Base-by-base conservation (phyloP, 176 grass and related monocot species). In the Stipa capillata region DNA sequence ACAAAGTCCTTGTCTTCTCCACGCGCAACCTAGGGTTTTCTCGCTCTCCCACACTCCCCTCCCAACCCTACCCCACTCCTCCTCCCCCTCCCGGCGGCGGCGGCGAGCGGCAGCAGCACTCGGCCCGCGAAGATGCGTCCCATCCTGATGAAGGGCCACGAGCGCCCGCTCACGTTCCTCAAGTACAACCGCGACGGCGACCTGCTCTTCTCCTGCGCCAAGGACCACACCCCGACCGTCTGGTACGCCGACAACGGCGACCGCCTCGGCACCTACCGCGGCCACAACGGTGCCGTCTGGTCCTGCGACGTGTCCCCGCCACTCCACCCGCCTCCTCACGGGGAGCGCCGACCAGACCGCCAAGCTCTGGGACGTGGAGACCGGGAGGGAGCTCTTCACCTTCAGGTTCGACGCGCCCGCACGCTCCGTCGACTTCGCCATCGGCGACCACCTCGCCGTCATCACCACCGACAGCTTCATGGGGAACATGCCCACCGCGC, bases 101-200 rank as follows among this genome's bases (percentile, higher is more conserved):
- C 37, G 63, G 20, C 61, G 34, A n/a, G 32, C 27, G 17, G n/a
- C n/a, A 29, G 62, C 40, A 25, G 14, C 23, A 60, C 0, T 3
- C 60, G 14, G 6, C n/a, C n/a, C 20, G 43, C 28, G 40, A 39
- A 77, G 8, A 99, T 95, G 96, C 89, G 90, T 86, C 88, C 90
- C 65, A 99, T 99, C 67, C 77, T 99, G 81, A 95, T 99, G 92
- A 98, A 95, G 81, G 96, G 96, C 9, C 92, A 98, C 42, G 92
- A 98, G 88, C 84, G 92, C 83, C 90, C 96, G 24, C 70, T 95
- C 17, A 99, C 90, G 16, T 95, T 99, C 69, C 90, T 99, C 58
- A 91, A 86, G 21, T 99, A 99, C 96, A 95, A 95, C 88, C 56
- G 90, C 50, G 92, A 95, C 59, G 96, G 96, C 8, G 96, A 99